Evolutionary conservation across 306 rosid genomes (phyloP).

Genomic region (Dryas drummondii): DNA sequence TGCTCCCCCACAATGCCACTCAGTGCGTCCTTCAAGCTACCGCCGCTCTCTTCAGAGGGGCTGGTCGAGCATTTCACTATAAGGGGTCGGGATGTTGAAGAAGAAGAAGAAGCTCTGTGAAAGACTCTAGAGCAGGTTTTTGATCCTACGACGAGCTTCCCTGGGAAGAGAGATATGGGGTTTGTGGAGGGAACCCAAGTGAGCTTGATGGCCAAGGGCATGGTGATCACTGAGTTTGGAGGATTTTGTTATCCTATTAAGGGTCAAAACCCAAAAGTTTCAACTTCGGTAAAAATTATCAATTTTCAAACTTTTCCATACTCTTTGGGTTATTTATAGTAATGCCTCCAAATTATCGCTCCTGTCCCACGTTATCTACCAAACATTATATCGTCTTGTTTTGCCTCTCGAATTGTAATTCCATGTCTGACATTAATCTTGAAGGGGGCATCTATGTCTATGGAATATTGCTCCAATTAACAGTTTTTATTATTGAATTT

Average conservation of each 20-base stretch:
- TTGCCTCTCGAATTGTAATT: too few relatives aligned
- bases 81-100: constrained; percentile 23
- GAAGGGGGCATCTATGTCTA: too few relatives aligned
- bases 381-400: too few relatives aligned
- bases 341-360: too few relatives aligned
- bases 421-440: too few relatives aligned
- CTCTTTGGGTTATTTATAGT: too few relatives aligned
- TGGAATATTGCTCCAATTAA: too few relatives aligned
- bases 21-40: constrained; percentile 45
- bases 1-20: constrained; percentile 50
- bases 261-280: too few relatives aligned
- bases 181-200: constrained; percentile 33
- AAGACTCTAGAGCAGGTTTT: not conserved
- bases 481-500: too few relatives aligned
- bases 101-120: constrained; percentile 20
- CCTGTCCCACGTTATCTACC: too few relatives aligned
- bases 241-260: constrained; percentile 22
- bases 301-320: too few relatives aligned
- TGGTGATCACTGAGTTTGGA: constrained; percentile 13
- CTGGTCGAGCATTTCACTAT: constrained; percentile 35
- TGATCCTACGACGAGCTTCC: constrained; percentile 17
- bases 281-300: too few relatives aligned
- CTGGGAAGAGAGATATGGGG: constrained; percentile 22
- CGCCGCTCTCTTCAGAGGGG: constrained; percentile 21
- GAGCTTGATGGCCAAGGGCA: constrained; percentile 33